Evolutionary conservation across 768 basidiomycete genomes (phyloP).

Genomic region (Amanita phalloides): DNA sequence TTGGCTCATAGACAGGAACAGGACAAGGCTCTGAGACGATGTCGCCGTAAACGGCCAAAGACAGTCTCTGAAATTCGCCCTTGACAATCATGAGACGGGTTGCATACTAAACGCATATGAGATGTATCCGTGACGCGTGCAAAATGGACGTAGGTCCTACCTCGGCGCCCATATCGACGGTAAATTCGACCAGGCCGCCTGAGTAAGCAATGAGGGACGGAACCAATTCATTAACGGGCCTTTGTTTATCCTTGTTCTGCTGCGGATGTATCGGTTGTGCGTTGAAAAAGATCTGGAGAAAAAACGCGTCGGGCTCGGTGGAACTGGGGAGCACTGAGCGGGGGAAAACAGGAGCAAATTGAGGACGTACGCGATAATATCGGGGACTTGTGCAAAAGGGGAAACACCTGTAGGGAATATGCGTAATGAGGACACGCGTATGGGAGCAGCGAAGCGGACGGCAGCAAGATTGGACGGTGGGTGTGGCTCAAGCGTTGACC

Average conservation of each 20-base stretch:
- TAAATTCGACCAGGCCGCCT: constrained; percentile 56
- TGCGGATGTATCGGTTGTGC: constrained; percentile 40
- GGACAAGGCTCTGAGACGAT: constrained; percentile 35
- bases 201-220: constrained; percentile 64
- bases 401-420: constrained; percentile 57
- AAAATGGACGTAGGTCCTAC: constrained; percentile 24
- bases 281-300: constrained; percentile 68
- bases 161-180: constrained; percentile 60
- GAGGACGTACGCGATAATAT: constrained; percentile 47
- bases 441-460: constrained; percentile 57
- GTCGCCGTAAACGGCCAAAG: constrained; percentile 54
- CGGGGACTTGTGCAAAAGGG: constrained; percentile 51
- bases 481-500: constrained; percentile 52
- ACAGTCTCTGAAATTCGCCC: constrained; percentile 58
- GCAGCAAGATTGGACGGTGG: constrained; percentile 53
- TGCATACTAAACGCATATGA: constrained; percentile 34
- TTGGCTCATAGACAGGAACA: constrained; percentile 30
- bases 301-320: constrained; percentile 68
- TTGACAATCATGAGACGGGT: constrained; percentile 76
- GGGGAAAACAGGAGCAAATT: not conserved
- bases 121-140: not conserved
- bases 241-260: constrained; percentile 45
- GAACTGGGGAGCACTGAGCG: constrained; percentile 26
- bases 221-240: constrained; percentile 59
- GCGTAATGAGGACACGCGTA: constrained; percentile 55